Evolutionary conservation across 495 filamentous ascomycete species (phyloP).

Genomic region (Penicillium waksmanii): DNA sequence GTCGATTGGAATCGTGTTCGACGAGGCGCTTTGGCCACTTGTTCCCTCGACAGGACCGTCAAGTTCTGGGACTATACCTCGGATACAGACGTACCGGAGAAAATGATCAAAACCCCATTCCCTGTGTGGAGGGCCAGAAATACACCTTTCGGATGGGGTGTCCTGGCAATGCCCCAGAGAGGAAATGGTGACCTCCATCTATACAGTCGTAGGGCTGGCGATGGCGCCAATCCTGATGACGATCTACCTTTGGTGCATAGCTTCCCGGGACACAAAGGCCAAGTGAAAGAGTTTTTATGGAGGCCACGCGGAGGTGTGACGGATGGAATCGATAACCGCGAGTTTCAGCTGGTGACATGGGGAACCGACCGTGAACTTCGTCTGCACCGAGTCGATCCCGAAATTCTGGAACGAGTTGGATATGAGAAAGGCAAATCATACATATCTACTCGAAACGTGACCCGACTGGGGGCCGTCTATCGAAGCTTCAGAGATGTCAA

Average conservation of each 20-base stretch:
- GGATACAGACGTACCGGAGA: conserved; percentile 65
- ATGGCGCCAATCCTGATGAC: conserved; percentile 49
- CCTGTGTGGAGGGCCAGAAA: conserved; percentile 94
- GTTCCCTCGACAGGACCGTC: conserved; percentile 88
- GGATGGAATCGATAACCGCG: conserved; percentile 78
- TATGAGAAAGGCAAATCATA: conserved; percentile 70
- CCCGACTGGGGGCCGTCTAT: conserved; percentile 82
- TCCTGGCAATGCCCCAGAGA: conserved; percentile 90
- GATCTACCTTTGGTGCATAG: conserved; percentile 62
- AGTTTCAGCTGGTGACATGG: conserved; percentile 95
- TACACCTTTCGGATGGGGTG: conserved; percentile 85
- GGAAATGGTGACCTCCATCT: conserved; percentile 83
- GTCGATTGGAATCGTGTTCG: conserved; percentile 89
- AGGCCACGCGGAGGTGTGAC: conserved; percentile 72
- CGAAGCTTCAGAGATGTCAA: conserved; percentile 75
- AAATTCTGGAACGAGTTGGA: conserved; percentile 71
- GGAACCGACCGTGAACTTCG: conserved; percentile 82
- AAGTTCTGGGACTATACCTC: conserved; percentile 89
- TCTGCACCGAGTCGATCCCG: conserved; percentile 71
- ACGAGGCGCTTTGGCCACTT: conserved; percentile 74
- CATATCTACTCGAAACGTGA: conserved; percentile 69
- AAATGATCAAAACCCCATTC: conserved; percentile 77
- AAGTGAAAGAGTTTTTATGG: conserved; percentile 95
- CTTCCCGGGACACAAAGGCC: conserved; percentile 81
- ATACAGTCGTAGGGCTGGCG: conserved; percentile 68